Percentiles rank a stretch among this genome's conserved stretches.
phyloP scores from a whole-genome alignment of 345 rosid genomes.

The Trapa incisa region DNA sequence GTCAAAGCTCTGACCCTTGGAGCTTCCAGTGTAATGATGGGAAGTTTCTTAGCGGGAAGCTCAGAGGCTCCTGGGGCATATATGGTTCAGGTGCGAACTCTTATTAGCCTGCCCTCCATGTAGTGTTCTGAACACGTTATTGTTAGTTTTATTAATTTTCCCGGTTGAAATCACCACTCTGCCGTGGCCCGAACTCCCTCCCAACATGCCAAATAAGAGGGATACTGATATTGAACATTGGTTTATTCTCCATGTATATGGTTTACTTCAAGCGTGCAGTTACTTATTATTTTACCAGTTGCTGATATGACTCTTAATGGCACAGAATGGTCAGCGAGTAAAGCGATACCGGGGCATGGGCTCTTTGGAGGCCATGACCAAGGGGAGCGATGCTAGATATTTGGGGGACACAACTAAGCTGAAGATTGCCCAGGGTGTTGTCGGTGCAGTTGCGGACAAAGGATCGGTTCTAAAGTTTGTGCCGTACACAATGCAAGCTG shows the following conservation, averaged over 20 bases:
- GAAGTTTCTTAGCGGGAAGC: constrained; percentile 25
- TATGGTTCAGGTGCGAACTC: constrained; percentile 23
- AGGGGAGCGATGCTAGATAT: constrained; percentile 89
- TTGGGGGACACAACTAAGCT: constrained; percentile 67
- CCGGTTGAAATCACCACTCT: neutral
- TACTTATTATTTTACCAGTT: neutral
- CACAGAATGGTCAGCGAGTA: constrained; percentile 44
- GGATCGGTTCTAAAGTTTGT: constrained; percentile 74
- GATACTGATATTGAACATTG: neutral
- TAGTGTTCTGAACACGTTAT: neutral
- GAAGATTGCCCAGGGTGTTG: constrained; percentile 98
- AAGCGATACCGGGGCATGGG: constrained; percentile 96
- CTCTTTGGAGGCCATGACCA: constrained; percentile 89
- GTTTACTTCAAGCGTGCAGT: neutral
- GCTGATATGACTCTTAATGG: constrained; percentile 4
- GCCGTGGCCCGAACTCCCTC: neutral
- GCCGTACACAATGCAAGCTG: constrained; percentile 95
- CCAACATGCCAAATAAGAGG: neutral
- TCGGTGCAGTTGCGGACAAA: constrained; percentile 89
- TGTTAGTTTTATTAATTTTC: neutral
- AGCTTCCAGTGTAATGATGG: constrained; percentile 98
- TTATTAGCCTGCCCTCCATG: neutral
- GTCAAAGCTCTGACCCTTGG: constrained; percentile 81
- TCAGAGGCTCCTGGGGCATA: constrained; percentile 27
- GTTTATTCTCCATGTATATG: neutral